These are phyloP conservation scores for Senna tora DNA, from an alignment of 306 rosid species.

Conservation along the genomic window DNA sequence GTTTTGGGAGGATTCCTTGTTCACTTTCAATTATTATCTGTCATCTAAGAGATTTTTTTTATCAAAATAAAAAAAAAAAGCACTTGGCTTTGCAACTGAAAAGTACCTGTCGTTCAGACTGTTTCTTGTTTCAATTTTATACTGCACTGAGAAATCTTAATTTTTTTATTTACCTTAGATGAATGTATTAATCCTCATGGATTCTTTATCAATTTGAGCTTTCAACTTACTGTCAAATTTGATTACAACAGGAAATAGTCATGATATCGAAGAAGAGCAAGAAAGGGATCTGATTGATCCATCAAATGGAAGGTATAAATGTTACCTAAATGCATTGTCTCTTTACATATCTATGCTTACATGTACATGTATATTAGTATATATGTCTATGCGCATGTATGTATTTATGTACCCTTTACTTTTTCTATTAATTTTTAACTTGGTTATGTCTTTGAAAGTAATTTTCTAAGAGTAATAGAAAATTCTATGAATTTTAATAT, in stretches of 20 bases:
- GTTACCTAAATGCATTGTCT: slow-evolving; percentile 5
- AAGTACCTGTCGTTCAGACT: neutral
- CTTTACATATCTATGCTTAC: neutral
- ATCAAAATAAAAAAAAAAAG: neutral
- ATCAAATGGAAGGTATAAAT: slow-evolving; percentile 58
- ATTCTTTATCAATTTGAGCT: slow-evolving; percentile 5
- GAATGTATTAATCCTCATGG: slow-evolving; percentile 1
- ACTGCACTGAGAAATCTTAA: neutral
- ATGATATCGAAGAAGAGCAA: slow-evolving; percentile 47
- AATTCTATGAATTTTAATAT: neutral
- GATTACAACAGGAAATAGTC: slow-evolving; percentile 45
- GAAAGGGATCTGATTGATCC: slow-evolving; percentile 49
- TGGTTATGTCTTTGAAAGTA: neutral
- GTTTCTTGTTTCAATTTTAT: neutral
- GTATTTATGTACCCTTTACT: neutral
- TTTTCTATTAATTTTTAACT: slow-evolving; percentile 5
- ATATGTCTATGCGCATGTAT: neutral
- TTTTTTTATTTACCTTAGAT: neutral
- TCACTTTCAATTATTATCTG: neutral
- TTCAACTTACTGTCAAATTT: slow-evolving; percentile 31
- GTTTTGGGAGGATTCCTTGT: slow-evolving; percentile 5
- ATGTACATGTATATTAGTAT: too few relatives aligned
- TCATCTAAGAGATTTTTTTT: neutral
- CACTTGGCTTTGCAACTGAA: neutral
- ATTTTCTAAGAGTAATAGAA: slow-evolving; percentile 19